Conservation (phyloP, 345 rosid species). For the Aurinia saxatilis region DNA sequence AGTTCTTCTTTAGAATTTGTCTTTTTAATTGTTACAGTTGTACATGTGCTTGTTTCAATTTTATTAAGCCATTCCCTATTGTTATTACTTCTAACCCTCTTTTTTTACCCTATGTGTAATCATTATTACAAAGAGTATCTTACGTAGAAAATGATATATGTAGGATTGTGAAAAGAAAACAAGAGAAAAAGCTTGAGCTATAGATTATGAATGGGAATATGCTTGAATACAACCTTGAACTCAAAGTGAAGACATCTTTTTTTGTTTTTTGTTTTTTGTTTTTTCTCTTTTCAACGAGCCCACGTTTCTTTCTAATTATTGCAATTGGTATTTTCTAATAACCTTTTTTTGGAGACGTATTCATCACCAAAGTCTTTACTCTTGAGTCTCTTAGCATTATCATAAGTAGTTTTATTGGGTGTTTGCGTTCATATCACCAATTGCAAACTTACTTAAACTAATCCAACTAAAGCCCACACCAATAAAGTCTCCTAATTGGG, state of each 20-base stretch:
- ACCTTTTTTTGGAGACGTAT: background rate
- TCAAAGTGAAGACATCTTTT: slow-evolving; percentile 10
- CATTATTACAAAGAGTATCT: background rate
- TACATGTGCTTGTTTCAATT: background rate
- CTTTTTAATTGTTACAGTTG: background rate
- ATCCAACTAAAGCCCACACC: background rate
- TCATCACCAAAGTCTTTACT: background rate
- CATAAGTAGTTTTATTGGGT: background rate
- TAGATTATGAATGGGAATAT: background rate
- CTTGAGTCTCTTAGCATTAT: background rate
- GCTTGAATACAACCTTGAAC: slow-evolving; percentile 5
- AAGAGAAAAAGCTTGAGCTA: background rate
- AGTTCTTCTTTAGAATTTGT: no score
- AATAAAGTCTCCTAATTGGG: background rate
- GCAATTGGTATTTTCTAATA: background rate
- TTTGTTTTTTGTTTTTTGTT: background rate
- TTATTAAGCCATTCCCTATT: background rate
- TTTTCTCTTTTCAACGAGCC: background rate
- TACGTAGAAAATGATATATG: background rate
- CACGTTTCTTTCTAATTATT: background rate
- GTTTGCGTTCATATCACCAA: background rate
- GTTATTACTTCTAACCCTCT: no score
- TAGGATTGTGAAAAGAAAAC: background rate
- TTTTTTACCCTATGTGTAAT: background rate
- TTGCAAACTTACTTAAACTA: background rate